phyloP scores from a whole-genome alignment of 1,284 basidiomycete genomes.

The Abortiporus biennis region DNA sequence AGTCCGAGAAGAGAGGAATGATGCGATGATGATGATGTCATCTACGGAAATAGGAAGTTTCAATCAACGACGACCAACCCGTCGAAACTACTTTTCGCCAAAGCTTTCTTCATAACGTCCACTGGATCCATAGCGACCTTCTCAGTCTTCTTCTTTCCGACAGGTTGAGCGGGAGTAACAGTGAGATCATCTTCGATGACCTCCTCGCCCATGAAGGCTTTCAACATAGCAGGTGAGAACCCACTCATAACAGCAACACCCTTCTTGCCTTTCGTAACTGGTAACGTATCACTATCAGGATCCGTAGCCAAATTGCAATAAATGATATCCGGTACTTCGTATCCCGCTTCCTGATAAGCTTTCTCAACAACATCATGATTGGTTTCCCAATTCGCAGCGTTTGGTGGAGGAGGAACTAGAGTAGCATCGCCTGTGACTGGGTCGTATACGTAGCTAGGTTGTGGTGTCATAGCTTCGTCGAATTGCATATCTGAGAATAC shows the following conservation, averaged over 20 bases:
- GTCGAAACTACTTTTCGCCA: slow-evolving; percentile 43
- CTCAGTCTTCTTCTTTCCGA: slow-evolving; percentile 18
- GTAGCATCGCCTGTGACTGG: background rate
- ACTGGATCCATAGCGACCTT: slow-evolving; percentile 38
- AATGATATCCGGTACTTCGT: slow-evolving; percentile 63
- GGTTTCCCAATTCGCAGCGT: slow-evolving; percentile 41
- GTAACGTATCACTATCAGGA: slow-evolving; percentile 27
- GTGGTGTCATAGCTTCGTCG: slow-evolving; percentile 34
- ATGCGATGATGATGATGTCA: too few species aligned
- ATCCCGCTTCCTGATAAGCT: slow-evolving; percentile 52
- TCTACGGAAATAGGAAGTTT: too few species aligned
- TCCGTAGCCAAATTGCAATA: slow-evolving; percentile 45
- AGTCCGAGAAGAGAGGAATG: too few species aligned
- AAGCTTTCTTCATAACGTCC: slow-evolving; percentile 48
- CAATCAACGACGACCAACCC: slow-evolving; percentile 44
- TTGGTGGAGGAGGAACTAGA: background rate
- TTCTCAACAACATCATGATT: slow-evolving; percentile 50
- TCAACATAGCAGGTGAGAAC: slow-evolving; percentile 62
- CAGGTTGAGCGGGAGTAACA: slow-evolving; percentile 24
- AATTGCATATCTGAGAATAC: slow-evolving; percentile 80
- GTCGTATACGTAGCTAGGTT: background rate
- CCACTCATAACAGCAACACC: slow-evolving; percentile 66
- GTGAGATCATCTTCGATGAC: slow-evolving; percentile 28
- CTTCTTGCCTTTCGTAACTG: slow-evolving; percentile 41
- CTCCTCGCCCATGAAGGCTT: slow-evolving; percentile 59